Conservation (phyloP, 1,284 basidiomycete genomes). For the Mrakiaceae sp. region DNA sequence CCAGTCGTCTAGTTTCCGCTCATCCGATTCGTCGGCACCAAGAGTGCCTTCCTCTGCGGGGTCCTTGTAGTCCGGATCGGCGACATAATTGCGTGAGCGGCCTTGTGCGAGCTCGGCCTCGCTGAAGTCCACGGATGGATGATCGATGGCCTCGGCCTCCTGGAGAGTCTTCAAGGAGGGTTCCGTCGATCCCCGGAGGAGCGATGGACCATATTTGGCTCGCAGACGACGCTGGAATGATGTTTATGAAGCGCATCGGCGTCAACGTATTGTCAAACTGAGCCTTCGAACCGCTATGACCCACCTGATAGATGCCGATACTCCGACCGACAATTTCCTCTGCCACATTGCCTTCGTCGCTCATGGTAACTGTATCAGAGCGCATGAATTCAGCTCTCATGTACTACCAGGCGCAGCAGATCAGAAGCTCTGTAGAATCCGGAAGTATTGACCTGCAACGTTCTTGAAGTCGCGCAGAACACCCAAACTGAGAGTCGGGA, state of each 20-base stretch:
- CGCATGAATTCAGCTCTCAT: neutral
- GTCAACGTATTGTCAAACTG: too few relatives aligned
- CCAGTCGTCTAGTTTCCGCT: conserved; percentile 32
- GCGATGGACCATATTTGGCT: conserved; percentile 5
- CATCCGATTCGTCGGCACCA: conserved; percentile 7
- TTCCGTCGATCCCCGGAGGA: conserved; percentile 1
- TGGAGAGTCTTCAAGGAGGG: conserved; percentile 15
- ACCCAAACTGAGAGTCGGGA: conserved; percentile 38
- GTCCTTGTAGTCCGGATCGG: conserved; percentile 24
- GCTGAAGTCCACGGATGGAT: conserved; percentile 1
- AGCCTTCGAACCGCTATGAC: too few relatives aligned
- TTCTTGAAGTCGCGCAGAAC: conserved; percentile 40
- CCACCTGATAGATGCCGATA: conserved; percentile 23
- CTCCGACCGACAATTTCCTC: conserved; percentile 41
- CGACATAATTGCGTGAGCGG: conserved; percentile 21
- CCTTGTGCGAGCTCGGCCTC: conserved; percentile 20
- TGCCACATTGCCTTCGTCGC: conserved; percentile 35
- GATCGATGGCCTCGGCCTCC: conserved; percentile 1
- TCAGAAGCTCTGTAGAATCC: conserved; percentile 3
- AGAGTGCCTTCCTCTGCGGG: conserved; percentile 17
- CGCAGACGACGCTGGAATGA: conserved; percentile 20
- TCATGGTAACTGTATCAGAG: conserved; percentile 25
- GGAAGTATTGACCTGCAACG: conserved; percentile 25
- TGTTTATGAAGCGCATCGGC: too few relatives aligned
- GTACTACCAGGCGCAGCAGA: neutral